phyloP scores from a whole-genome alignment of 1,139 yeast genomes.

The Geotrichum armillariae region DNA sequence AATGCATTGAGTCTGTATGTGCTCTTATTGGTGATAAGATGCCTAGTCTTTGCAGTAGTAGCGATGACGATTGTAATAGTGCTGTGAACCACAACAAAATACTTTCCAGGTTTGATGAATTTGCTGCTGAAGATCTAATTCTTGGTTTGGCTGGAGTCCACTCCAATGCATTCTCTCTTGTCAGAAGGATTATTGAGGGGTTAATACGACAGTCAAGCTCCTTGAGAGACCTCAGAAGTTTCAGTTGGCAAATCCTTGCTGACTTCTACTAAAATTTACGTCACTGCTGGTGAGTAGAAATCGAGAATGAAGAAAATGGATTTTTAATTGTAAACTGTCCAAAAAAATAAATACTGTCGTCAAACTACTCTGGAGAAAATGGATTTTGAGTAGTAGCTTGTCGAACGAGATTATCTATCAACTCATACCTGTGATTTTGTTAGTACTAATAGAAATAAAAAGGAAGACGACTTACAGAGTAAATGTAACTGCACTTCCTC shows the following conservation, averaged over 20 bases:
- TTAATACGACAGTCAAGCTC: constrained; percentile 76
- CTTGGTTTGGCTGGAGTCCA: constrained; percentile 92
- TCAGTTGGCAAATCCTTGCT: constrained; percentile 85
- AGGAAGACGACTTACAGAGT: constrained; percentile 47
- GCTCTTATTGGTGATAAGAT: constrained; percentile 99
- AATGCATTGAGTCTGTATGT: constrained; percentile 94
- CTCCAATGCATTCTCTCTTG: constrained; percentile 94
- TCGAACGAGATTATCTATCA: constrained; percentile 29
- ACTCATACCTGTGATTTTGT: constrained; percentile 23
- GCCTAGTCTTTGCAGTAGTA: constrained; percentile 98
- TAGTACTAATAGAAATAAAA: not conserved
- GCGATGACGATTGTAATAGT: constrained; percentile 97
- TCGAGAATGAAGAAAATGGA: constrained; percentile 47
- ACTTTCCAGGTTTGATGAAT: constrained; percentile 65
- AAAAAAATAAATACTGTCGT: too few species aligned
- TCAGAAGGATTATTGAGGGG: constrained; percentile 88
- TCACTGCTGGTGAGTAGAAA: too few species aligned
- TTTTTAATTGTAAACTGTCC: constrained; percentile 49
- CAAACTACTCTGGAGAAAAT: constrained; percentile 43
- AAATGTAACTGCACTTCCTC: constrained; percentile 79
- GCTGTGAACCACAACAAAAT: constrained; percentile 84
- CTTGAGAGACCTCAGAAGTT: constrained; percentile 70
- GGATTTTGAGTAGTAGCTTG: constrained; percentile 53
- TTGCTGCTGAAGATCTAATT: constrained; percentile 78
- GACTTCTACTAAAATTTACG: constrained; percentile 92